Base-by-base conservation (phyloP, 129 eudicot genomes). In the Flaveria linearis region DNA sequence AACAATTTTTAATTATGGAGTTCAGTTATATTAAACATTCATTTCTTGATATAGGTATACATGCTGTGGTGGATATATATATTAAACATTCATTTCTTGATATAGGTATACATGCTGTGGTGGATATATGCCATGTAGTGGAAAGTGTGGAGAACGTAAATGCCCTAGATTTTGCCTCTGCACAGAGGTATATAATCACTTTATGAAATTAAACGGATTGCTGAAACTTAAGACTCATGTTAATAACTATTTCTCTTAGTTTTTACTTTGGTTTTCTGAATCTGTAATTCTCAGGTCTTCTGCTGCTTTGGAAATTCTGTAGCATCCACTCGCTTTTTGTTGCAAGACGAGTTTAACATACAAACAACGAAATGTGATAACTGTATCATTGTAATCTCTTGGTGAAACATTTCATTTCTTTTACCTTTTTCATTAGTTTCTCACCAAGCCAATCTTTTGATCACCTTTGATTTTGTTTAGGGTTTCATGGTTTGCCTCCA, bases 331-430 rank as follows among this genome's bases (percentile, higher is more conserved):
- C 89, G 98, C 33, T 93, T 93, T 73, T 43, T 93, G 90, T 74
- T 93, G 89, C 98, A 93, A 84, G 98, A 93, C 58, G 91, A 93
- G 87, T 93, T 93, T 78, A 83, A 93, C 91, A 90, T 93, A 65
- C 97, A 93, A 74, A 93, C 98, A 67, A 88, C 98, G 0, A 83
- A 88, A 79, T 93, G 97, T 69, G 97, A 93, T 67, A 93, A 93
- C 43, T 93, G 98, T 82, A 90, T 90, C 69, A 88, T 93, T 79
- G 97, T 93, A 66, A 76, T 70, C 73, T 83, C 82, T 82, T 65
- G 45, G 76, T 55, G 55, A 20, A 78, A 51, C 76, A 73, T 47
- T 62, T 49, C 20, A 39, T 10, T 28, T 33, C 1, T 63, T 63
- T 63, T 20, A 33, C 20, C 3, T 14, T 39, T 66, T 39, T 66